Base-by-base conservation (phyloP, 2,329 filamentous ascomycete genomes). In the Calonectria pseudoreteaudii region DNA sequence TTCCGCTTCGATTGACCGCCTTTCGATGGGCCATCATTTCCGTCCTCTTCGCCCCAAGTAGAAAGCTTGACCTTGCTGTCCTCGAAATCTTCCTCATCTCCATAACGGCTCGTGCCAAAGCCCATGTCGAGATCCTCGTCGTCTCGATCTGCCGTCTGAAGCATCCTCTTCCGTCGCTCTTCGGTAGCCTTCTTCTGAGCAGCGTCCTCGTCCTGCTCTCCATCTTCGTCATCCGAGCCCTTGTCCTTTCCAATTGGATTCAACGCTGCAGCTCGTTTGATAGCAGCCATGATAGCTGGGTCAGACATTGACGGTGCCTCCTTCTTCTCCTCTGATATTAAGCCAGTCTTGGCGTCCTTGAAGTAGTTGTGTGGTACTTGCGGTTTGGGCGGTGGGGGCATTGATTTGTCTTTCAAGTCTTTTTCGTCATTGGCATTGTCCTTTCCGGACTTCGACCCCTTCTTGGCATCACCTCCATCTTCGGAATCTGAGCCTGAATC, bases 91-190 rank as follows among this genome's bases (percentile, higher is more conserved):
- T 96, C 96, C 65, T 96, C 95, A 80, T 98, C 97, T 68, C 94
- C 95, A 80, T 95, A 93, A 34, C 96, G 90, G 81, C 94, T 97
- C 26, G 93, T 94, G 41, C 97, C 97, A 81, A 99, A 98, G 74
- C 96, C 96, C 88, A 98, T 91, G 81, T 99, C 97, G 86, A 99
- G 90, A 85, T 99, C 96, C 71, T 96, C 93, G 62, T 95, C 92
- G 82, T 98, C 96, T 62, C 96, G 91, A 78, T 94, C 93, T 70
- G 92, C 91, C 73, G 90, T 90, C 79, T 93, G 88, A 8, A 98
- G 87, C 87, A 98, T 94, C 77, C 91, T 93, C 83, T 92, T 93
- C 66, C 93, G 91, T 10, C 93, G 92, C 65, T 92, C 92, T 75
- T 93, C 90, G 74, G 92, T 91, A 2, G 91, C 91, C 78, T 85